Base-by-base conservation (phyloP, 2,329 filamentous ascomycete species). In the Coccinonectria pachysandricola region DNA sequence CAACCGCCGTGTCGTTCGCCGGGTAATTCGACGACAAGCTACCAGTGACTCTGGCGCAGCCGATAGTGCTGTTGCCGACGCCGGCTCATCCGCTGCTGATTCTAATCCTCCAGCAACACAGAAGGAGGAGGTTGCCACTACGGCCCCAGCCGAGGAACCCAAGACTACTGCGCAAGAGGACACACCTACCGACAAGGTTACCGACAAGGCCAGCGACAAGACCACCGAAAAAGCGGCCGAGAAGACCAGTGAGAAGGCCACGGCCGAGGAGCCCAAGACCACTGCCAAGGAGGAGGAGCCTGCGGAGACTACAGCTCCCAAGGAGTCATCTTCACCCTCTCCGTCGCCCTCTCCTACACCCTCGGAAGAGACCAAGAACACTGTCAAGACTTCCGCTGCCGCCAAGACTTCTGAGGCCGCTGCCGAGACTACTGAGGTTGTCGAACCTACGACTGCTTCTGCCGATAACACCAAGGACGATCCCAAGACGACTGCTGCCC, bases 1-100 rank as follows among this genome's bases (percentile, higher is more conserved):
- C 35, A 18, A 33, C 21, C 35, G 37, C 32, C 11, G 36, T 12
- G 33, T 38, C 13, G 36, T 28, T 27, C 41, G 34, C 15, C 41
- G 23, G 20, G 10, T 44, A 21, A 31, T 33, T 19, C 31, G 36
- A 34, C 36, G 45, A 40, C 37, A 39, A 26, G 35, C 34, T 19
- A 35, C 33, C 8, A 45, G 24, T 15, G 15, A 28, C 12, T 32
- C 39, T 22, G 28, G 28, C 7, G 23, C 27, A 13, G 30, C 16
- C n/a, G 29, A 37, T 16, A 28, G 24, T 8, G 27, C 35, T 26
- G 17, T 28, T 7, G 22, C 26, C 8, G 19, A 19, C 12, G 17
- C 8, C 22, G 21, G 16, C 8, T n/a, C n/a, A n/a, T n/a, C n/a
- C n/a, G n/a, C n/a, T n/a, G n/a, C n/a, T n/a, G n/a, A n/a, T n/a